Evolutionary conservation across 2,329 filamentous ascomycete genomes (phyloP), one percentile per base, ranked within the genome.

Genomic region (Beauveria rudraprayagi): DNA sequence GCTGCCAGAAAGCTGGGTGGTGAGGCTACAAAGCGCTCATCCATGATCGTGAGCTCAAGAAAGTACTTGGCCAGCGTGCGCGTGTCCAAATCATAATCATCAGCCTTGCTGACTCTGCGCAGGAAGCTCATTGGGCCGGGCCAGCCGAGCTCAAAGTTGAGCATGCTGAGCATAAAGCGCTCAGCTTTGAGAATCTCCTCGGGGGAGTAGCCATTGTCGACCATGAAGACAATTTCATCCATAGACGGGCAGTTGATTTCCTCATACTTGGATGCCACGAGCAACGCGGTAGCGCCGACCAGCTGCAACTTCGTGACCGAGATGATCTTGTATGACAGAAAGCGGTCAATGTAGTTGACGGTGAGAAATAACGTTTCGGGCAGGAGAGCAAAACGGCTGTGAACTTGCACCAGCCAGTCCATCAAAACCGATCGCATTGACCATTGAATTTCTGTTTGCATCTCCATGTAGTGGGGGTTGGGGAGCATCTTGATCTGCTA

Each of bases 61-160:
- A 99, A 97, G 77, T 99, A 99, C 77, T 99, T 99, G 68, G 94
- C 92, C 60, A 99, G 79, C 5, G 94, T 97, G 43, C 94, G 85
- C 11, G 93, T 97, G 76, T 99, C 93, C 52, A 96, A 80, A 70
- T 99, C 92, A 71, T 97, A 99, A 71, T 97, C 92, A 71, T 99
- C 94, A 16, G 94, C 94, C 78, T 97, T 97, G 86, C 93, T 97
- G 75, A 97, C 94, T 61, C 93, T 87, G 63, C 94, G 86, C 64
- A 99, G 81, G 76, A 99, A 99, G 78, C 92, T 97, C 93, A 99
- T 97, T 1, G 94, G 94, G 48, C 94, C 94, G n/a, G 94, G 94
- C 89, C 91, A 97, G 57, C 94, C 94, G 59, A 99, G 84, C 76
- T 97, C 92, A 71, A 96, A 99, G 68, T 91, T 84, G 59, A 99